Percentiles rank a stretch among this genome's conserved stretches.
These are phyloP conservation scores for Cytospora paraplurivora DNA, from an alignment of 2,329 filamentous ascomycete genomes.

Conservation along the genomic window DNA sequence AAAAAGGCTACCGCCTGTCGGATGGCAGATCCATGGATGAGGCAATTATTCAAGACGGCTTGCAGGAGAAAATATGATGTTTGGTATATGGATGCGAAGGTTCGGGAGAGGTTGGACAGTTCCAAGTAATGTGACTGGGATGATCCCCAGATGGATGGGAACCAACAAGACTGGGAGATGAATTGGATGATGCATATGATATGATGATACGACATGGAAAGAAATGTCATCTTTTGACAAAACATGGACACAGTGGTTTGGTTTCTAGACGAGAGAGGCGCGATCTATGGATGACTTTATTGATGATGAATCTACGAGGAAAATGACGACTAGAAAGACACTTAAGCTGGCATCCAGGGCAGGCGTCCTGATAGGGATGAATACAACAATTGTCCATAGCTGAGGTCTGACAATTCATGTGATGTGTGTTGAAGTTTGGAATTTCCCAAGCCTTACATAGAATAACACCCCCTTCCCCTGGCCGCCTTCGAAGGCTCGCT, in stretches of 20 bases:
- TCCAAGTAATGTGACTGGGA: neutral
- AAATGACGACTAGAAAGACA: neutral
- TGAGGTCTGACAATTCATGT: neutral
- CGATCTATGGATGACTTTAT: neutral
- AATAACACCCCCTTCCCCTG: too few species aligned
- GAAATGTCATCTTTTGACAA: neutral
- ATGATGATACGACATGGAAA: slow-evolving; percentile 3
- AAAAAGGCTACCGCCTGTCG: slow-evolving; percentile 64
- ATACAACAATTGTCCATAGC: neutral
- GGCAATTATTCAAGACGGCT: slow-evolving; percentile 68
- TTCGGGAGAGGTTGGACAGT: slow-evolving; percentile 58
- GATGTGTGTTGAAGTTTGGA: too few species aligned
- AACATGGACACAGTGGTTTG: neutral
- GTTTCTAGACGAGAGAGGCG: neutral
- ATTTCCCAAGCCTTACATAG: too few species aligned
- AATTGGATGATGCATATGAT: neutral
- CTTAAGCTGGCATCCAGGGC: neutral
- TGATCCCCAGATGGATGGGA: too few species aligned
- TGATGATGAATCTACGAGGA: neutral
- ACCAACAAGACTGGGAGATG: neutral
- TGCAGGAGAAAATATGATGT: slow-evolving; percentile 65
- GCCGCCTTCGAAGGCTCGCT: too few species aligned
- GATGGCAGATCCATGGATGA: slow-evolving; percentile 80
- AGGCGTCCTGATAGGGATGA: neutral
- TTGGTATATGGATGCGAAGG: slow-evolving; percentile 59